Evolutionary conservation across 331 rosid genomes (phyloP).

Genomic region (Malus hybrid): DNA sequence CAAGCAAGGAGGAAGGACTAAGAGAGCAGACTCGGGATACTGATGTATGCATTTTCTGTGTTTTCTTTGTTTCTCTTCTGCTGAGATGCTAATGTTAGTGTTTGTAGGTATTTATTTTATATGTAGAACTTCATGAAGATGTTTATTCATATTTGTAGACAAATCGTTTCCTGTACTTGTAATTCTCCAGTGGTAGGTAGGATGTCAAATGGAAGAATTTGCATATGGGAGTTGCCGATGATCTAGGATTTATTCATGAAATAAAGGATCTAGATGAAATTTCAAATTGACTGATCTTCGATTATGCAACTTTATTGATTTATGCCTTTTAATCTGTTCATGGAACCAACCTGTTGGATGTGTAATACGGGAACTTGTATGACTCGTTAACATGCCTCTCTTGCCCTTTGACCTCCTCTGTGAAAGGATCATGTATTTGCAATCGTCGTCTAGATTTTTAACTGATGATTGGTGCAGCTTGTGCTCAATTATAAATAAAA

Average conservation of each 20-base stretch:
- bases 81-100: not conserved
- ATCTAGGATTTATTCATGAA: no score
- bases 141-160: no score
- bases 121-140: not conserved
- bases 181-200: not conserved
- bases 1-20: conserved; percentile 18
- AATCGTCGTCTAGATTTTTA: not conserved
- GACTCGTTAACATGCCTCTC: not conserved
- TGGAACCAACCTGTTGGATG: not conserved
- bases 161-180: not conserved
- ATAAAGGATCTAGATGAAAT: not conserved
- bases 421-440: not conserved
- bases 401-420: not conserved
- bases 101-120: not conserved
- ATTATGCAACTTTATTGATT: not conserved
- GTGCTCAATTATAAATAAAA: not conserved
- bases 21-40: conserved; percentile 19
- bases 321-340: not conserved
- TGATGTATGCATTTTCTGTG: conserved; percentile 36
- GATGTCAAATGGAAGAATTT: not conserved
- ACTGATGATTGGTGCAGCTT: not conserved
- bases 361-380: not conserved
- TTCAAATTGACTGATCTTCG: not conserved
- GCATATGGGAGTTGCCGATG: not conserved
- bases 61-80: conserved; percentile 12